phyloP scores from a whole-genome alignment of 2,329 filamentous ascomycete genomes.

The Penicillium palitans region DNA sequence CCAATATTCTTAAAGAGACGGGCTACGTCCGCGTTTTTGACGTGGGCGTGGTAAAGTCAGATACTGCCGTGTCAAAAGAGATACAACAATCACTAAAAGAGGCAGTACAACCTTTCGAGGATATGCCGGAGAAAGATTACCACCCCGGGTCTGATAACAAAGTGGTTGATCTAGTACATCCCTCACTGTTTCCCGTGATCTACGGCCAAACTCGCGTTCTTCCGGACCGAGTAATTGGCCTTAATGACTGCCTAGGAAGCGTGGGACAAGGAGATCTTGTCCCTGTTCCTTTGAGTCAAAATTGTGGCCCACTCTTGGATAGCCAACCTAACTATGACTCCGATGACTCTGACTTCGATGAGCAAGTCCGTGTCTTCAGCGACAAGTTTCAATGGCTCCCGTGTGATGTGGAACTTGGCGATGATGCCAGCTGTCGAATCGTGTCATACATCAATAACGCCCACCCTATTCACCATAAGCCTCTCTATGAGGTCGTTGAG shows the following conservation, averaged over 20 bases:
- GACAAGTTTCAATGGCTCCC: constrained; percentile 51
- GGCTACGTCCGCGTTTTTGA: constrained; percentile 50
- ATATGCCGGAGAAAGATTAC: constrained; percentile 63
- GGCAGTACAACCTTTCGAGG: constrained; percentile 54
- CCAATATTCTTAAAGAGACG: constrained; percentile 39
- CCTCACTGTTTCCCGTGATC: constrained; percentile 50
- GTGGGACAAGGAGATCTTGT: constrained; percentile 19
- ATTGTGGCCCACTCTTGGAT: background rate
- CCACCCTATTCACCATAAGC: constrained; percentile 36
- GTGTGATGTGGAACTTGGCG: constrained; percentile 36
- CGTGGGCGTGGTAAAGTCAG: constrained; percentile 55
- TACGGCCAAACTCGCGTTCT: constrained; percentile 33
- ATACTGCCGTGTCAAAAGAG: constrained; percentile 46
- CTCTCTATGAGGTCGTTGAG: constrained; percentile 42
- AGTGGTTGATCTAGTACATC: constrained; percentile 66
- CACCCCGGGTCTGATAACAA: constrained; percentile 59
- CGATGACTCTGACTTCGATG: background rate
- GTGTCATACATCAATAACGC: constrained; percentile 19
- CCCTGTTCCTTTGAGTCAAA: background rate
- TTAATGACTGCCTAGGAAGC: constrained; percentile 28
- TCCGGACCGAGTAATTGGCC: constrained; percentile 15
- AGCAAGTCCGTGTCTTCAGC: constrained; percentile 21
- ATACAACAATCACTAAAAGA: constrained; percentile 47
- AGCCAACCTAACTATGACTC: background rate
- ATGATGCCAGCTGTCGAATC: constrained; percentile 5